These are phyloP conservation scores for Linnemannia exigua DNA, from an alignment of 192 early-diverging fungal genomes.

Conservation along the genomic window DNA sequence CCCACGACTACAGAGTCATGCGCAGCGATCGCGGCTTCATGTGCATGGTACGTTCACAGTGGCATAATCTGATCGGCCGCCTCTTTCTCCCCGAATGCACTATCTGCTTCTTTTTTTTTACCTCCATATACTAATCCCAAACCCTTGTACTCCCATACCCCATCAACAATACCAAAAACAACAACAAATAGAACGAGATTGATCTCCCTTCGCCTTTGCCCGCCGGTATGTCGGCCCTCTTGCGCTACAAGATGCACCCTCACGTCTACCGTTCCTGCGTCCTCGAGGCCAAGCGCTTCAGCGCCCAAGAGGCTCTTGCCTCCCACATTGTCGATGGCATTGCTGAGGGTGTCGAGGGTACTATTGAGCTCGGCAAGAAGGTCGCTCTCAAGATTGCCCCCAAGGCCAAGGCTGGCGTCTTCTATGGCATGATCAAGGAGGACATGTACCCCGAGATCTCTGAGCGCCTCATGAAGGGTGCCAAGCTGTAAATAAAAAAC, in stretches of 20 bases:
- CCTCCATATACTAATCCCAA: background rate
- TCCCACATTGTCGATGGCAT: slow-evolving; percentile 72
- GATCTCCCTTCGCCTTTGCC: slow-evolving; percentile 76
- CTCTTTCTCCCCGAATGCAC: background rate
- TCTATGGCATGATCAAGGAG: slow-evolving; percentile 72
- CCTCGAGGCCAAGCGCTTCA: slow-evolving; percentile 72
- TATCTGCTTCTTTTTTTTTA: background rate
- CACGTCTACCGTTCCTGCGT: slow-evolving; percentile 73
- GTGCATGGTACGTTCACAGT: slow-evolving; percentile 68
- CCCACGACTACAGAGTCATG: slow-evolving; percentile 82
- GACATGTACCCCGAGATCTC: slow-evolving; percentile 72
- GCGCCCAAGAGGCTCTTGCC: slow-evolving; percentile 71
- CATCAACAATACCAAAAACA: background rate
- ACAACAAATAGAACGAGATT: slow-evolving; percentile 73
- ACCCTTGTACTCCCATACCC: background rate
- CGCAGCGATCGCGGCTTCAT: slow-evolving; percentile 79
- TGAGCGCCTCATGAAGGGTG: slow-evolving; percentile 13
- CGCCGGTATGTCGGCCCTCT: slow-evolving; percentile 77
- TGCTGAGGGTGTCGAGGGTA: slow-evolving; percentile 63
- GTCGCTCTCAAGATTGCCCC: slow-evolving; percentile 68
- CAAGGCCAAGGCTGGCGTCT: slow-evolving; percentile 68
- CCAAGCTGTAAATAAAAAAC: slow-evolving; percentile 10
- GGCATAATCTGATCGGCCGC: background rate
- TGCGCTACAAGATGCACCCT: slow-evolving; percentile 74
- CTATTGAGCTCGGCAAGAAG: slow-evolving; percentile 63